phyloP scores from a whole-genome alignment of 1,284 basidiomycete genomes.

The Thecaphora thlaspeos region DNA sequence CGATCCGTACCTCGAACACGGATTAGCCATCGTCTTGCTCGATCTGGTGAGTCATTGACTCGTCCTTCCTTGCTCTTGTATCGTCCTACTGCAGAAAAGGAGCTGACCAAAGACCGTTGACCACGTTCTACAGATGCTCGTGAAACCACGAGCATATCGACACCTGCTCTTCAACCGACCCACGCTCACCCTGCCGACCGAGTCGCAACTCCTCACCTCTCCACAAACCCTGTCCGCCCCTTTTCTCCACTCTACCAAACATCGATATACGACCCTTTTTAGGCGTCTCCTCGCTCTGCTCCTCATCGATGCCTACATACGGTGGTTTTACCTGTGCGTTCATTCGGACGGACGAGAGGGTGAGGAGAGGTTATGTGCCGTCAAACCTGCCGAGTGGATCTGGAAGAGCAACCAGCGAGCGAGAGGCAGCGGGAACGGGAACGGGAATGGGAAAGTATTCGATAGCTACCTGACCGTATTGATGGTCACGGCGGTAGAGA shows the following conservation, averaged over 20 bases:
- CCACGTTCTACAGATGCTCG: constrained; percentile 69
- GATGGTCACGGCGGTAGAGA: constrained; percentile 13
- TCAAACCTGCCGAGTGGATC: too few relatives aligned
- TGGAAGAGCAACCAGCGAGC: too few relatives aligned
- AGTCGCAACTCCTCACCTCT: neutral
- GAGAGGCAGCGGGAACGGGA: too few relatives aligned
- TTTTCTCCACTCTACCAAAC: neutral
- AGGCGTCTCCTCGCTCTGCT: constrained; percentile 13
- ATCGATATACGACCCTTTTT: neutral
- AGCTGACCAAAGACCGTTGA: too few relatives aligned
- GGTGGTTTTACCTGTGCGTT: constrained; percentile 40
- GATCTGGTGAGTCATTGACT: constrained; percentile 63
- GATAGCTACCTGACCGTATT: constrained; percentile 15
- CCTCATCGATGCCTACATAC: constrained; percentile 32
- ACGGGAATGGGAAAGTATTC: neutral
- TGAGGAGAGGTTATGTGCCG: neutral
- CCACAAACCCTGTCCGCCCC: too few relatives aligned
- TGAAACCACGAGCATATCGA: constrained; percentile 81
- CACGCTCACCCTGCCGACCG: constrained; percentile 4
- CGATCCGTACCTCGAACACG: constrained; percentile 87
- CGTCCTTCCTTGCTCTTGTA: neutral
- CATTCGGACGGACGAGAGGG: neutral
- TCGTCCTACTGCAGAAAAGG: too few relatives aligned
- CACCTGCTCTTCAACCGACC: constrained; percentile 82
- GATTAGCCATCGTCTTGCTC: constrained; percentile 72